Evolutionary conservation across 73 alveolate genomes (phyloP), one percentile per base, ranked within the genome.

Genomic region (Paramecium primaurelia): DNA sequence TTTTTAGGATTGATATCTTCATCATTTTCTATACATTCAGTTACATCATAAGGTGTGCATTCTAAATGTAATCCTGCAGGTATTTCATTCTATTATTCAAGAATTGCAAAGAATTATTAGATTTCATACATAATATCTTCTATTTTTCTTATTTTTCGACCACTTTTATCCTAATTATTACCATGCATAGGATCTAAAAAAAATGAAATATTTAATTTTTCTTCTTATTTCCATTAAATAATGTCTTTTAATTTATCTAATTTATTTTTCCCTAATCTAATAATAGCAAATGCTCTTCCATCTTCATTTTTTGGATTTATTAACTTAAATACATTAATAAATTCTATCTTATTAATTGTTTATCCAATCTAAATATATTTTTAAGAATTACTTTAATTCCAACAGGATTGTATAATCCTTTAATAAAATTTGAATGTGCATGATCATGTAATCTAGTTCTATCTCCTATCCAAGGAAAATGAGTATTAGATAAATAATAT

Each of bases 151-250:
- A 75, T 92, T 18, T 73, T 73, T 16, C 40, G 38, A 12, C 87
- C 40, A 34, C 47, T 71, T 34, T 73, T 92, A 34, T 83, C 58
- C 18, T 9, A 44, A 22, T 95, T 93, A 86, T 93, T 93, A 47
- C 97, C 97, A 47, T 93, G 97, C 93, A 93, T 92, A 34, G 97
- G 95, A 73, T 93, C 97, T 30, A 88, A 44, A 44, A 86, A 90
- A 77, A 83, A 93, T 64, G 86, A 42, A 25, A 92, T 90, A 54
- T 93, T 93, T 32, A 93, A 71, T 25, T 92, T 86, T 30, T 84
- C 85, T 32, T 92, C 69, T n/a, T 77, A 71, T 59, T 91, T 69
- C 44, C 80, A 86, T 12, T 44, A 36, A 22, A 93, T 45, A 10
- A 93, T 58, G 22, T 60, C 47, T 34, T 90, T 92, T 22, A 93